Evolutionary conservation across 2,329 filamentous ascomycete genomes (phyloP).

Genomic region (Diaporthe batatas): DNA sequence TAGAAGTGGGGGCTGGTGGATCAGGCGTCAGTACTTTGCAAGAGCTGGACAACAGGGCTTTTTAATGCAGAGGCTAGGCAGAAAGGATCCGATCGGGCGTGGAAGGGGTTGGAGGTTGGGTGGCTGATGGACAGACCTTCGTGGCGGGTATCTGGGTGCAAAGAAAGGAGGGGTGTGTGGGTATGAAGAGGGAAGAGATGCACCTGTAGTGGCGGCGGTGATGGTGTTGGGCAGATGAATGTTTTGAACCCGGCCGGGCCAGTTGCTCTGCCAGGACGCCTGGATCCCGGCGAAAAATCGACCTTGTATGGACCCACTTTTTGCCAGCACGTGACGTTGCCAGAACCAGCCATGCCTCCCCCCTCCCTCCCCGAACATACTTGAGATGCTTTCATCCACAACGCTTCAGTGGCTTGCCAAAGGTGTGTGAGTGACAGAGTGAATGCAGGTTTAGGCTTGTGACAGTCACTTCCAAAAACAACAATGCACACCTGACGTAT

Average conservation of each 20-base stretch:
- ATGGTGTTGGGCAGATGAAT: slow-evolving; percentile 40
- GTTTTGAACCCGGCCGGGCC: slow-evolving; percentile 55
- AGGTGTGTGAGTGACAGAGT: not conserved
- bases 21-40: slow-evolving; percentile 41
- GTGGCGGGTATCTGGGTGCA: slow-evolving; percentile 41
- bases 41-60: slow-evolving; percentile 38
- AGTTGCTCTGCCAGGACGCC: slow-evolving; percentile 51
- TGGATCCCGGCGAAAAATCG: slow-evolving; percentile 56
- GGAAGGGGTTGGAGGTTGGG: slow-evolving; percentile 4
- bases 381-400: slow-evolving; percentile 4
- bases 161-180: slow-evolving; percentile 38
- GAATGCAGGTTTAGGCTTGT: slow-evolving; percentile 16
- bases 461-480: slow-evolving; percentile 22
- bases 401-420: not conserved
- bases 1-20: slow-evolving; percentile 43
- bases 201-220: slow-evolving; percentile 30
- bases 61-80: slow-evolving; percentile 23
- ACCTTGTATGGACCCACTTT: slow-evolving; percentile 2
- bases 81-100: slow-evolving; percentile 22
- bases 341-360: slow-evolving; percentile 2
- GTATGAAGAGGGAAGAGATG: slow-evolving; percentile 40
- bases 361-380: not conserved
- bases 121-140: slow-evolving; percentile 41
- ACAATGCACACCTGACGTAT: not conserved
- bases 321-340: slow-evolving; percentile 24